Evolutionary conservation across 306 rosid genomes (phyloP), one percentile per base, ranked within the genome.

Genomic region (Calophaca sinica): DNA sequence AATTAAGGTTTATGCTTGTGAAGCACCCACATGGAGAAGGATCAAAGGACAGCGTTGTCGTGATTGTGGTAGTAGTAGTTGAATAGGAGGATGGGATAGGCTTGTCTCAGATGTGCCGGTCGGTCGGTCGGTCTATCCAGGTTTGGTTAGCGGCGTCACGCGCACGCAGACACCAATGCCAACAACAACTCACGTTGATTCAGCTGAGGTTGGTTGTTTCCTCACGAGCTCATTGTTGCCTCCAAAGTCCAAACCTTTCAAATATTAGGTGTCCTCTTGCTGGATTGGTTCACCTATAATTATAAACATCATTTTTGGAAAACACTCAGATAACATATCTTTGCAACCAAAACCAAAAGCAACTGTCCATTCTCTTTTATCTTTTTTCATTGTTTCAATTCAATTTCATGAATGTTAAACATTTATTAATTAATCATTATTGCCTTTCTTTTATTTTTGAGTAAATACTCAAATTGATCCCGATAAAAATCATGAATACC

Each of bases 31-130:
- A 14, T 69, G 51, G 55, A 26, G 12, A 10, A 42, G 49, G 15
- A 70, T 42, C 42, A 20, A 45, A 20, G 62, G 77, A 75, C 35
- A 73, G 59, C 42, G 4, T 51, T 51, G 74, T 51, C 33, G 48
- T 63, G 57, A 44, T 9, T 65, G 51, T 49, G 0, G 79, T 69
- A 67, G 76, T 49, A 1, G 79, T 69, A 67, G 76, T 57, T 49
- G 46, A 62, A 42, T n/a, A n/a, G n/a, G n/a, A n/a, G n/a, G n/a
- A n/a, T n/a, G n/a, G n/a, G n/a, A n/a, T n/a, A n/a, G n/a, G n/a
- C n/a, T n/a, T n/a, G n/a, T n/a, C n/a, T n/a, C n/a, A n/a, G n/a
- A n/a, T n/a, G n/a, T n/a, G n/a, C n/a, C n/a, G n/a, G n/a, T n/a
- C n/a, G n/a, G n/a, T n/a, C n/a, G n/a, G n/a, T n/a, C n/a, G n/a